Conservation (phyloP, 106 monocot genomes). For the Amphibolis antarctica region DNA sequence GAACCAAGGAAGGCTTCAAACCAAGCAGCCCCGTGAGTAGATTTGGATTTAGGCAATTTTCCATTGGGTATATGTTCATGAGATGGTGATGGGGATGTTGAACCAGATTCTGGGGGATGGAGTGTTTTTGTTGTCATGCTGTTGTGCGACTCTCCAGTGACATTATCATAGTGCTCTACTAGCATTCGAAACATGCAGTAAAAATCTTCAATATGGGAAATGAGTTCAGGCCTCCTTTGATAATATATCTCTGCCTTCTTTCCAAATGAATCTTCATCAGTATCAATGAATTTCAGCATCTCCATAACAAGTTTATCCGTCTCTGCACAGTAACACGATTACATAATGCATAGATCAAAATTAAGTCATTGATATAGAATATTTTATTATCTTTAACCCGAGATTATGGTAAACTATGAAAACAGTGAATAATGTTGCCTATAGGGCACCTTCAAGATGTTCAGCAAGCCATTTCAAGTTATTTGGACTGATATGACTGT, state of each 20-base stretch:
- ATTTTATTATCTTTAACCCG: neutral
- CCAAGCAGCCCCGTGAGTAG: slow-evolving; percentile 10
- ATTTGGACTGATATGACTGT: slow-evolving; percentile 19
- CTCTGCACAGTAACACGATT: neutral
- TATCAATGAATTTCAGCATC: slow-evolving; percentile 17
- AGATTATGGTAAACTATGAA: neutral
- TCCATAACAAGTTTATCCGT: slow-evolving; percentile 16
- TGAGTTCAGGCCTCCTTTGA: slow-evolving; percentile 27
- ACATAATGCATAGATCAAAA: neutral
- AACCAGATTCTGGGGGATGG: neutral
- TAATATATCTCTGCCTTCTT: slow-evolving; percentile 31
- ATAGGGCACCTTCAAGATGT: slow-evolving; percentile 11
- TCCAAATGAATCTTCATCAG: slow-evolving; percentile 30
- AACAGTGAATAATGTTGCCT: neutral
- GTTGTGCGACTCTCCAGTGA: slow-evolving; percentile 14
- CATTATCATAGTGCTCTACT: slow-evolving; percentile 17
- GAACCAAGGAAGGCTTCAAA: slow-evolving; percentile 22
- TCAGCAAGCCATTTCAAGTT: slow-evolving; percentile 22
- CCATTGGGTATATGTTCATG: slow-evolving; percentile 1
- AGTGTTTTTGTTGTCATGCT: slow-evolving; percentile 1
- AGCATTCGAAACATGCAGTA: slow-evolving; percentile 20
- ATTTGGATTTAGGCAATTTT: neutral
- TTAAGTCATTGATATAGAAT: neutral
- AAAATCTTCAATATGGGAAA: slow-evolving; percentile 25
- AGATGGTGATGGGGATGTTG: neutral